Percentiles rank a stretch among this genome's conserved stretches.
These are phyloP conservation scores for Auxenochlorella protothecoides DNA, from an alignment of 139 green algal species.

Conservation along the genomic window DNA sequence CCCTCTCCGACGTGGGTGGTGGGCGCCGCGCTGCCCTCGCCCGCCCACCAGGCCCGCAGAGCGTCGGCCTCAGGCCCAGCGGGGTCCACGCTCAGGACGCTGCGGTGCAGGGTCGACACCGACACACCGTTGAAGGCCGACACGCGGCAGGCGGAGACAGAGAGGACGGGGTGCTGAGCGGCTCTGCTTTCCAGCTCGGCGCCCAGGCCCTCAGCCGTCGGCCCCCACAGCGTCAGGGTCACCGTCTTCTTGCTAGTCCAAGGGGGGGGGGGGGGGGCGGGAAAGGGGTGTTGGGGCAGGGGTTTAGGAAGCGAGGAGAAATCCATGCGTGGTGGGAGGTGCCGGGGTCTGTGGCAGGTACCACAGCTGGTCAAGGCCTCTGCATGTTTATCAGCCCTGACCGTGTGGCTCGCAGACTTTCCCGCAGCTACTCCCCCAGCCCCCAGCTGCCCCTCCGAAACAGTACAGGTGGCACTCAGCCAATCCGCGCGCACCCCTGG, in stretches of 20 bases:
- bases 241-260: slow-evolving; percentile 54
- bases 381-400: too few species aligned
- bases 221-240: slow-evolving; percentile 62
- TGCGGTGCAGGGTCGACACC: slow-evolving; percentile 36
- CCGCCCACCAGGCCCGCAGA: slow-evolving; percentile 51
- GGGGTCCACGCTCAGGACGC: slow-evolving; percentile 43
- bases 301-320: too few species aligned
- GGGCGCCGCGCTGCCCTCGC: slow-evolving; percentile 23
- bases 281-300: not conserved
- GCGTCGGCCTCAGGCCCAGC: slow-evolving; percentile 24
- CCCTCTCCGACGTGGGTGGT: slow-evolving; percentile 45
- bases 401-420: too few species aligned
- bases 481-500: slow-evolving; percentile 18
- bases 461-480: too few species aligned
- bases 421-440: too few species aligned
- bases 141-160: slow-evolving; percentile 43
- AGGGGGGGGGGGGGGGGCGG: too few species aligned
- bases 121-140: slow-evolving; percentile 63
- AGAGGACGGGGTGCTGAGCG: slow-evolving; percentile 14
- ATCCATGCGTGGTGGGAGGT: too few species aligned
- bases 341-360: too few species aligned
- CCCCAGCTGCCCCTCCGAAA: too few species aligned
- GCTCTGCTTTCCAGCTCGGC: slow-evolving; percentile 35
- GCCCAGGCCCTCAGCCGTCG: slow-evolving; percentile 21
- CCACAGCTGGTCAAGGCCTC: too few species aligned